phyloP scores from a whole-genome alignment of 1,139 yeast species.

The Pneumocystis murina region DNA sequence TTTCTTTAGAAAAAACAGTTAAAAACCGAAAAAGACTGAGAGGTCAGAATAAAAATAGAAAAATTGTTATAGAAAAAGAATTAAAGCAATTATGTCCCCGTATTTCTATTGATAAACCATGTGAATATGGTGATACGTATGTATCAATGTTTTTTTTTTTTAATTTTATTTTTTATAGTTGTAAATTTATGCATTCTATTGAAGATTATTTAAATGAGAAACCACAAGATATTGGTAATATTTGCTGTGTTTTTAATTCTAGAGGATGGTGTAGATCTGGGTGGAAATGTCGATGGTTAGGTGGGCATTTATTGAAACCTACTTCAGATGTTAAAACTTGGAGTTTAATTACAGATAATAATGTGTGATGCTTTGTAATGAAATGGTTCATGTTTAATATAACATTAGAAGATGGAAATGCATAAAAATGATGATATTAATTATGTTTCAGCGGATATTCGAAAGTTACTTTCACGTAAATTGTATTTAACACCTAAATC shows the following conservation, averaged over 20 bases:
- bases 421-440: constrained; percentile 48
- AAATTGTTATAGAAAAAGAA: constrained; percentile 6
- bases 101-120: constrained; percentile 8
- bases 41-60: constrained; percentile 13
- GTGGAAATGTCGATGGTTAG: constrained; percentile 80
- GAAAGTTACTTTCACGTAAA: constrained; percentile 37
- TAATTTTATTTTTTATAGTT: constrained; percentile 19
- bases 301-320: constrained; percentile 8
- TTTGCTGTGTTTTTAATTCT: constrained; percentile 70
- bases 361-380: constrained; percentile 47
- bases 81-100: constrained; percentile 8
- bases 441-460: constrained; percentile 38
- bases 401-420: constrained; percentile 30
- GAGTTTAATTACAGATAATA: neutral
- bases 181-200: constrained; percentile 67
- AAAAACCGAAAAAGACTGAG: constrained; percentile 1
- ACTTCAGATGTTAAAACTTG: neutral
- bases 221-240: constrained; percentile 54
- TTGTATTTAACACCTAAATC: constrained; percentile 6
- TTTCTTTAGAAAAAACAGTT: neutral
- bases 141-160: neutral
- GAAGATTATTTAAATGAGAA: constrained; percentile 48
- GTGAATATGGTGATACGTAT: constrained; percentile 1
- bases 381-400: constrained; percentile 26
- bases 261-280: constrained; percentile 90